Evolutionary conservation across 257 asterid species (phyloP).

Genomic region (Nicotiana tomentosiformis): DNA sequence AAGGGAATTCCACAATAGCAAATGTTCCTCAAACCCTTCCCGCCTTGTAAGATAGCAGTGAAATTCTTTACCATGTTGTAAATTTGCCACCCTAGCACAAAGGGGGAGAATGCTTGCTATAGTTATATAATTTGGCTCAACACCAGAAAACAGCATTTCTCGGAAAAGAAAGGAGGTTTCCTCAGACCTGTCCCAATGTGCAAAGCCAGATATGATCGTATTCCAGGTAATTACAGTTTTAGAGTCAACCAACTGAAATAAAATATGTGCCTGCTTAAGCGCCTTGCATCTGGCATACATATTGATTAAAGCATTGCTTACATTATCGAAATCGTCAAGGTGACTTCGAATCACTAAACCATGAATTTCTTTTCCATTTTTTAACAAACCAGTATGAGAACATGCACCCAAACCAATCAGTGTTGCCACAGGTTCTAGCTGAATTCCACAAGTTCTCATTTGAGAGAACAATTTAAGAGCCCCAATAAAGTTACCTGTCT

Average conservation of each 20-base stretch:
- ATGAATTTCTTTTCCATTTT: conserved; percentile 67
- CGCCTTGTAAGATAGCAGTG: conserved; percentile 61
- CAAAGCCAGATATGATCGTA: conserved; percentile 70
- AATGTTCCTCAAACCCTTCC: conserved; percentile 40
- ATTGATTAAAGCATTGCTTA: conserved; percentile 56
- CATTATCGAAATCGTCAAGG: conserved; percentile 40
- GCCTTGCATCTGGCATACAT: conserved; percentile 74
- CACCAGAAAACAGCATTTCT: conserved; percentile 47
- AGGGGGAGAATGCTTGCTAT: conserved; percentile 77
- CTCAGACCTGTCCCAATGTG: conserved; percentile 51
- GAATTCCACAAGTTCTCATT: conserved; percentile 34
- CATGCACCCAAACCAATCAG: conserved; percentile 71
- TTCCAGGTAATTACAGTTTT: conserved; percentile 64
- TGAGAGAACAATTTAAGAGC: conserved; percentile 57
- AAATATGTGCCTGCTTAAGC: conserved; percentile 45
- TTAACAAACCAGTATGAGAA: conserved; percentile 53
- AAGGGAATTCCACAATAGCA: conserved; percentile 67
- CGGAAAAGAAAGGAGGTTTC: conserved; percentile 63
- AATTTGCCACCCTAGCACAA: conserved; percentile 73
- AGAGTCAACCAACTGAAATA: conserved; percentile 44
- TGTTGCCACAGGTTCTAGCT: conserved; percentile 66
- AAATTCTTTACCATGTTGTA: conserved; percentile 73
- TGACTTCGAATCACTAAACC: conserved; percentile 57
- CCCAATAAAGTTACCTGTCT: conserved; percentile 41
- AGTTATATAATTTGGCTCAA: conserved; percentile 66